A percentile compares a stretch with the other conserved stretches of the same genome.
Evolutionary conservation across 192 early-diverging fungal species (phyloP).

Genomic region (Polychytrium aggregatum): DNA sequence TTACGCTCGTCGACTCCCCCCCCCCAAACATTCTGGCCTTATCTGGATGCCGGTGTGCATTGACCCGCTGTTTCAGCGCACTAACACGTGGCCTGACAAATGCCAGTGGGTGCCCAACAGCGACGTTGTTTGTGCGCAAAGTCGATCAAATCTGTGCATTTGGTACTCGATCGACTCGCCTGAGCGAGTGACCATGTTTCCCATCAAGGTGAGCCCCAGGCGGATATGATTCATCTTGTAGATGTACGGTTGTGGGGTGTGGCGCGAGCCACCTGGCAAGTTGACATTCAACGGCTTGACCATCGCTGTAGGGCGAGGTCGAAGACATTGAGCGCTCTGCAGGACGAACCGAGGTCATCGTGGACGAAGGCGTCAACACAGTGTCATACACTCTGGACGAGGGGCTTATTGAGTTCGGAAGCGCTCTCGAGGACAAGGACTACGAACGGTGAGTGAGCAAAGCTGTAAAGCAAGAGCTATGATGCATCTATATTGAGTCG

Average conservation of each 20-base stretch:
- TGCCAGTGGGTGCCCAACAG: conserved; percentile 49
- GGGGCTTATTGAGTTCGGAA: conserved; percentile 56
- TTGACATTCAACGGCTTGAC: not conserved
- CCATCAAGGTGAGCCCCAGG: conserved; percentile 33
- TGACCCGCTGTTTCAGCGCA: too few species aligned
- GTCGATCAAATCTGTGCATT: conserved; percentile 46
- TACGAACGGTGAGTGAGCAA: conserved; percentile 33
- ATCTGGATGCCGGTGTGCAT: too few species aligned
- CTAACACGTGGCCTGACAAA: not conserved
- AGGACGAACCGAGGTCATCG: conserved; percentile 53
- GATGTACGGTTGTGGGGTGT: too few species aligned
- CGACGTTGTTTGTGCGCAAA: conserved; percentile 54
- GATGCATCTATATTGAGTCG: too few species aligned
- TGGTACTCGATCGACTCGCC: conserved; percentile 57
- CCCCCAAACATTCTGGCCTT: too few species aligned
- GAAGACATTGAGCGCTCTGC: conserved; percentile 51
- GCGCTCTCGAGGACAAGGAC: conserved; percentile 51
- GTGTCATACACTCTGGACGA: conserved; percentile 58
- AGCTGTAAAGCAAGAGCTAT: too few species aligned
- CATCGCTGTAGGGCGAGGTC: conserved; percentile 34
- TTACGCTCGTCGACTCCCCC: too few species aligned
- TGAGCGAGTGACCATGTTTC: conserved; percentile 53
- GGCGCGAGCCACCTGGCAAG: not conserved
- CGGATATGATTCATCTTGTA: too few species aligned
- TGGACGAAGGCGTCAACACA: conserved; percentile 56